phyloP scores from a whole-genome alignment of 768 basidiomycete species.

The Boletales sp. region DNA sequence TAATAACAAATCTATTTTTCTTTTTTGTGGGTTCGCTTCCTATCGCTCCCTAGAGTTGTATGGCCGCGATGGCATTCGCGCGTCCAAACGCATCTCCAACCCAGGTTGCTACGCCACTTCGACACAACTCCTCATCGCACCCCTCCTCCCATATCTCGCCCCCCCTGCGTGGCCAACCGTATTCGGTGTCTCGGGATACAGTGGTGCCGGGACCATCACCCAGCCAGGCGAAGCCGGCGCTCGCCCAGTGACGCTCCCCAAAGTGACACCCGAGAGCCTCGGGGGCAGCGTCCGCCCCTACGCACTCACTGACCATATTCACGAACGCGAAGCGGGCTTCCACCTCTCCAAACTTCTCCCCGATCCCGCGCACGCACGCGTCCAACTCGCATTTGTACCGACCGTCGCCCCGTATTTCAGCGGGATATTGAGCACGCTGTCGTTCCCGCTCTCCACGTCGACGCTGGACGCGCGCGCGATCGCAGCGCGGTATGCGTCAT shows the following conservation, averaged over 20 bases:
- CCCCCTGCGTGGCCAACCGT: slow-evolving; percentile 67
- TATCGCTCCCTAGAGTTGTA: slow-evolving; percentile 67
- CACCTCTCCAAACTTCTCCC: slow-evolving; percentile 70
- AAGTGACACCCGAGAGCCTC: slow-evolving; percentile 75
- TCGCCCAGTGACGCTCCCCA: slow-evolving; percentile 71
- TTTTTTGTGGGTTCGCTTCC: slow-evolving; percentile 15
- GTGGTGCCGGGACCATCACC: slow-evolving; percentile 87
- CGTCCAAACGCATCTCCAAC: slow-evolving; percentile 87
- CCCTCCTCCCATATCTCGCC: slow-evolving; percentile 71
- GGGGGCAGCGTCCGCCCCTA: slow-evolving; percentile 79
- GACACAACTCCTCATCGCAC: slow-evolving; percentile 87
- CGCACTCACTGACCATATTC: slow-evolving; percentile 93
- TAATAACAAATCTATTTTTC: slow-evolving; percentile 34
- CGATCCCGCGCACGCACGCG: neutral
- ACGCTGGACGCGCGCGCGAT: slow-evolving; percentile 71
- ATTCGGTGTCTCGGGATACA: slow-evolving; percentile 92
- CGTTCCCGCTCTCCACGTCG: slow-evolving; percentile 66
- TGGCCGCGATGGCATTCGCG: slow-evolving; percentile 61
- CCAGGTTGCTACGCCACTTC: slow-evolving; percentile 98
- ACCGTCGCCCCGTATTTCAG: slow-evolving; percentile 92
- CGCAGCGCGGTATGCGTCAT: slow-evolving; percentile 65
- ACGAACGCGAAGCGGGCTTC: slow-evolving; percentile 90
- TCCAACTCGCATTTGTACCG: slow-evolving; percentile 83
- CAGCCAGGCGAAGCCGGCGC: slow-evolving; percentile 59
- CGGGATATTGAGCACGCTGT: slow-evolving; percentile 86